Conservation (phyloP, 495 filamentous ascomycete species). For the Terfezia claveryi region DNA sequence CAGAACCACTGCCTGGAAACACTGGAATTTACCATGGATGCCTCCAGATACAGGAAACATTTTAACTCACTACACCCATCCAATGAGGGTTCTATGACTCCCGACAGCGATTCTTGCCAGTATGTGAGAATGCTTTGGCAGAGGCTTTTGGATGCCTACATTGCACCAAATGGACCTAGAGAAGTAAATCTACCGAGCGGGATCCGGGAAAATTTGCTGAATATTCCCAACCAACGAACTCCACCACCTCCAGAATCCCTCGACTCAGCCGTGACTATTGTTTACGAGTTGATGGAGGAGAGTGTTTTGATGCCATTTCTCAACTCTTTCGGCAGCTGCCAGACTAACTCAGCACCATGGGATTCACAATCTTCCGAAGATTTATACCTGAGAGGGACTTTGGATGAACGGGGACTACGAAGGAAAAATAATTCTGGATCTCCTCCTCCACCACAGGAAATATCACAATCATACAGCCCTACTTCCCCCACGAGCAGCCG, state of each 20-base stretch:
- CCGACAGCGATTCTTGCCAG: slow-evolving; percentile 36
- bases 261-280: slow-evolving; percentile 72
- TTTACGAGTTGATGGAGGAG: slow-evolving; percentile 93
- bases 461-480: slow-evolving; percentile 17
- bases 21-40: slow-evolving; percentile 90
- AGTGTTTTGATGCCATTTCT: slow-evolving; percentile 72
- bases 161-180: slow-evolving; percentile 52
- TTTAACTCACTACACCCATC: slow-evolving; percentile 34
- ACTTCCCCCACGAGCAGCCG: slow-evolving; percentile 11
- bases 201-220: slow-evolving; percentile 61
- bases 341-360: slow-evolving; percentile 20
- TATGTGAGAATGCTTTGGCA: slow-evolving; percentile 55
- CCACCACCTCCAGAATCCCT: slow-evolving; percentile 61
- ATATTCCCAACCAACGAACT: slow-evolving; percentile 32
- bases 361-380: slow-evolving; percentile 17
- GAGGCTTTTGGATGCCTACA: slow-evolving; percentile 50
- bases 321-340: slow-evolving; percentile 28
- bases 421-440: slow-evolving; percentile 15
- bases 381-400: slow-evolving; percentile 19
- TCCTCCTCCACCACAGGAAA: slow-evolving; percentile 13
- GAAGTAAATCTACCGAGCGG: slow-evolving; percentile 83
- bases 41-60: slow-evolving; percentile 64
- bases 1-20: slow-evolving; percentile 97
- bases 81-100: slow-evolving; percentile 21
- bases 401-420: slow-evolving; percentile 20